Conservation (phyloP, 1,284 basidiomycete species). For the Cryptococcus sp. region DNA sequence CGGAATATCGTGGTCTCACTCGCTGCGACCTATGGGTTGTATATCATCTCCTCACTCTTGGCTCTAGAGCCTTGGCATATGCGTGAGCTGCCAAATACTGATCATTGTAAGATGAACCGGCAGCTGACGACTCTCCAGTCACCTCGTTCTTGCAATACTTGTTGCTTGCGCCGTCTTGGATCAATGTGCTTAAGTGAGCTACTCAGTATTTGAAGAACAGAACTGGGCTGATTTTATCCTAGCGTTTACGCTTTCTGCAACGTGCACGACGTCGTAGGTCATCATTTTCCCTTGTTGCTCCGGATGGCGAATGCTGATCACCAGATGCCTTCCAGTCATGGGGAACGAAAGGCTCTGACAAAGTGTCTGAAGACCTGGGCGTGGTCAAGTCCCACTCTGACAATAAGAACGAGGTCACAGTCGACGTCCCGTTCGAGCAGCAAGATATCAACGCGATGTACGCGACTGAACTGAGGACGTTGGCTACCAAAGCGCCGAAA, state of each 20-base stretch:
- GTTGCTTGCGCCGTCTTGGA: slow-evolving; percentile 81
- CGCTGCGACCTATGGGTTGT: slow-evolving; percentile 81
- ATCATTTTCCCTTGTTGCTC: slow-evolving; percentile 19
- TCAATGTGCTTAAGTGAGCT: slow-evolving; percentile 81
- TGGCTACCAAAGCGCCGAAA: slow-evolving; percentile 72
- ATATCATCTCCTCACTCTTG: slow-evolving; percentile 76
- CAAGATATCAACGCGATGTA: slow-evolving; percentile 85
- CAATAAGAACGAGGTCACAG: slow-evolving; percentile 67
- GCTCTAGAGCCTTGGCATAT: slow-evolving; percentile 60
- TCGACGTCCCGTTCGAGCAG: slow-evolving; percentile 74
- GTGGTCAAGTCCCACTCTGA: slow-evolving; percentile 61
- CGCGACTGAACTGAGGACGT: slow-evolving; percentile 75
- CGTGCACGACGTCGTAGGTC: slow-evolving; percentile 64
- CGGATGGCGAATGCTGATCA: neutral
- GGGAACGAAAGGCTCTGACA: slow-evolving; percentile 91
- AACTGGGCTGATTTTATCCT: slow-evolving; percentile 10
- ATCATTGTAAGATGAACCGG: neutral
- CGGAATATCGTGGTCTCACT: slow-evolving; percentile 82
- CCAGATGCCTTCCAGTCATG: slow-evolving; percentile 54
- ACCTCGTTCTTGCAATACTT: slow-evolving; percentile 94
- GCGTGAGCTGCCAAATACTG: slow-evolving; percentile 12
- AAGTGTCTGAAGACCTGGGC: slow-evolving; percentile 76
- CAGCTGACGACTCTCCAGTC: slow-evolving; percentile 47
- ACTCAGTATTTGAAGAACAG: slow-evolving; percentile 1
- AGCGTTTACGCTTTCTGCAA: slow-evolving; percentile 69